Percentiles rank a stretch among this genome's conserved stretches.
Evolutionary conservation across 176 grass and related monocot genomes (phyloP).

Genomic region (Oryza glaberrima): DNA sequence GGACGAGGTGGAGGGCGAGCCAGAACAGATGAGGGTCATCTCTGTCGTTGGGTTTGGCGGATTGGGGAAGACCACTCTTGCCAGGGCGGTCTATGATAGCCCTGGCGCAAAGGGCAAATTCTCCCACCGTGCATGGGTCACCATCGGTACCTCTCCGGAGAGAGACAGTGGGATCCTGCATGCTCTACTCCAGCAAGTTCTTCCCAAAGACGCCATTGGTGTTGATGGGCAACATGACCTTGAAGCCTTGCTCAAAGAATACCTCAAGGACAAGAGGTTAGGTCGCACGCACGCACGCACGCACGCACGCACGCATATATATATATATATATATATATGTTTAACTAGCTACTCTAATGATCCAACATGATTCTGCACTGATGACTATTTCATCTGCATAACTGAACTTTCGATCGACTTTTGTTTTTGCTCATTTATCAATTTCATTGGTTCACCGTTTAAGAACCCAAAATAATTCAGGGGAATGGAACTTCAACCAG

Average conservation of each 20-base stretch:
- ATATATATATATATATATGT: too few species aligned
- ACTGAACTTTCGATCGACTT: too few species aligned
- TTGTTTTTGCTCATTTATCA: too few species aligned
- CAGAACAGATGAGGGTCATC: conserved; percentile 16
- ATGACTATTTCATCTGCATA: too few species aligned
- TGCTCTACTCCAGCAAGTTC: background rate
- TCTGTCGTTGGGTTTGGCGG: conserved; percentile 29
- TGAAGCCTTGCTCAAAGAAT: background rate
- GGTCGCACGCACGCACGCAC: too few species aligned
- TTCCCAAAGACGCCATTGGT: background rate
- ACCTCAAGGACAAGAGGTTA: conserved; percentile 11
- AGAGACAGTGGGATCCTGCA: too few species aligned
- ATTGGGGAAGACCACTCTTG: conserved; percentile 35
- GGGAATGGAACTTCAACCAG: too few species aligned
- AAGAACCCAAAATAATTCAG: too few species aligned
- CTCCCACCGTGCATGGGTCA: conserved; percentile 8
- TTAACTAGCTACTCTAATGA: too few species aligned
- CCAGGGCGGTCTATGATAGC: background rate
- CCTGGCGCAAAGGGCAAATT: background rate
- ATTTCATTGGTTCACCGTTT: too few species aligned
- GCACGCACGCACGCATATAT: too few species aligned
- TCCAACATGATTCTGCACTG: too few species aligned
- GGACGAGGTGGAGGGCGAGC: conserved; percentile 3
- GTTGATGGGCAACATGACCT: background rate
- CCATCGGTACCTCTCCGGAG: background rate